Evolutionary conservation across 306 rosid genomes (phyloP).

Genomic region (Cyamopsis tetragonoloba): DNA sequence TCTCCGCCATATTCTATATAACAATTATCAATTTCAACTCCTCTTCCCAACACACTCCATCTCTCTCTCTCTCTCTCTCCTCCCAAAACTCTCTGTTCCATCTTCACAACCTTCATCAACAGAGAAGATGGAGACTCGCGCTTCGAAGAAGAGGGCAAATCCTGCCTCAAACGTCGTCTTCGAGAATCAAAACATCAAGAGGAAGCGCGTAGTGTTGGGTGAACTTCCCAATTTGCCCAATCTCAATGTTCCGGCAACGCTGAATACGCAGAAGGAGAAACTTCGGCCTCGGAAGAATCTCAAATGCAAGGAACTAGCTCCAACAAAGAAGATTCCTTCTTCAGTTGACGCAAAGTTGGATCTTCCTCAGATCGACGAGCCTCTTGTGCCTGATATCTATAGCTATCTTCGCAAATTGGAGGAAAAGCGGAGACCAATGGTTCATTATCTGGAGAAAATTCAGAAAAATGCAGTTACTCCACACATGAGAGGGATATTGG

Average conservation of each 20-base stretch:
- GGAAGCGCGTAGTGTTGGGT: conserved; percentile 53
- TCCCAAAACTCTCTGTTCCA: no score
- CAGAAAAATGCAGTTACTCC: conserved; percentile 52
- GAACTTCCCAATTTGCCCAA: conserved; percentile 50
- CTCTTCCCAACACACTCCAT: neutral
- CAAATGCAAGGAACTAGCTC: conserved; percentile 2
- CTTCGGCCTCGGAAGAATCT: conserved; percentile 9
- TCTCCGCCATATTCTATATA: no score
- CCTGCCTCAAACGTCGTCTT: neutral
- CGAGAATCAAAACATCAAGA: conserved; percentile 26
- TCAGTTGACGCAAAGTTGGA: neutral
- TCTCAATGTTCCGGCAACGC: neutral
- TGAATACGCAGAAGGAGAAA: neutral
- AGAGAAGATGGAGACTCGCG: conserved; percentile 46
- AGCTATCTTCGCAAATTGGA: conserved; percentile 50
- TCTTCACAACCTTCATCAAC: no score
- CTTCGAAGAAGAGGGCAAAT: conserved; percentile 38
- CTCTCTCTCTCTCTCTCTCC: neutral
- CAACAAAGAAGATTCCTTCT: neutral
- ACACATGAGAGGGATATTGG: conserved; percentile 69
- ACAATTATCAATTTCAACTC: no score
- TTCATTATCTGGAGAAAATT: conserved; percentile 47
- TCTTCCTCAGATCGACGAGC: conserved; percentile 38
- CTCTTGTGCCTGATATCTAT: conserved; percentile 52
- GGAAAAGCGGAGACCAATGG: conserved; percentile 63